phyloP scores from a whole-genome alignment of 2,329 filamentous ascomycete genomes.

The Fusarium secorum region DNA sequence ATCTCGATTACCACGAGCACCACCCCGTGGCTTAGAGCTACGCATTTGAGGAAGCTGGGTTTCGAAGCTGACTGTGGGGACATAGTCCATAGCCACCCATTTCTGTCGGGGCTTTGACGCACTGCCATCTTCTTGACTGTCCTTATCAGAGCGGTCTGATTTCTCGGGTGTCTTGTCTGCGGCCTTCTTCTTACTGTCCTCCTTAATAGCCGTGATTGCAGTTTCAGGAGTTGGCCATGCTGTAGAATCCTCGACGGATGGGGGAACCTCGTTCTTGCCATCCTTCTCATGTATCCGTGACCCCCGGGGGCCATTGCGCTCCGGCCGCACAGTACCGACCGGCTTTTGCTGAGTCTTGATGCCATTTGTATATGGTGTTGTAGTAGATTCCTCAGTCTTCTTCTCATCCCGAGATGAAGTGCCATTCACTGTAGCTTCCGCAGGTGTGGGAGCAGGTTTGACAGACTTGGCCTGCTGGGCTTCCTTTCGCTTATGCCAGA shows the following conservation, averaged over 20 bases:
- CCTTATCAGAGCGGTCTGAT: slow-evolving; percentile 68
- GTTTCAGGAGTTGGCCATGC: slow-evolving; percentile 93
- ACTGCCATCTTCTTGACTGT: slow-evolving; percentile 61
- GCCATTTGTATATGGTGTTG: slow-evolving; percentile 46
- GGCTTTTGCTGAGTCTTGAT: slow-evolving; percentile 54
- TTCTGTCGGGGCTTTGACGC: slow-evolving; percentile 66
- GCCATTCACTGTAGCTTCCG: slow-evolving; percentile 51
- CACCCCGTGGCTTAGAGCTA: slow-evolving; percentile 59
- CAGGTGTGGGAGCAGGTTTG: slow-evolving; percentile 46
- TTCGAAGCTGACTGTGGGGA: slow-evolving; percentile 84
- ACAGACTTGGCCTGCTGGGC: slow-evolving; percentile 63
- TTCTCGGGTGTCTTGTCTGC: slow-evolving; percentile 70
- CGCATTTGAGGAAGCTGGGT: slow-evolving; percentile 73
- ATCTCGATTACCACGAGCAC: slow-evolving; percentile 52
- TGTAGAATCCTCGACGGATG: slow-evolving; percentile 76
- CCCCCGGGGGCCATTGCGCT: slow-evolving; percentile 57
- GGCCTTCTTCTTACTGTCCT: slow-evolving; percentile 74
- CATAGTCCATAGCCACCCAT: slow-evolving; percentile 85
- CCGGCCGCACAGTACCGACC: slow-evolving; percentile 50
- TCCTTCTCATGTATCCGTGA: slow-evolving; percentile 56
- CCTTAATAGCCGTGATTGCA: slow-evolving; percentile 67
- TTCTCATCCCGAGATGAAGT: slow-evolving; percentile 50
- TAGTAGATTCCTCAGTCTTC: slow-evolving; percentile 48
- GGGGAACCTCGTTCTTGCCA: slow-evolving; percentile 52
- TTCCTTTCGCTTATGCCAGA: slow-evolving; percentile 84